These are phyloP conservation scores for Sugiyamaella floridensis DNA, from an alignment of 805 yeast genomes.

Conservation along the genomic window DNA sequence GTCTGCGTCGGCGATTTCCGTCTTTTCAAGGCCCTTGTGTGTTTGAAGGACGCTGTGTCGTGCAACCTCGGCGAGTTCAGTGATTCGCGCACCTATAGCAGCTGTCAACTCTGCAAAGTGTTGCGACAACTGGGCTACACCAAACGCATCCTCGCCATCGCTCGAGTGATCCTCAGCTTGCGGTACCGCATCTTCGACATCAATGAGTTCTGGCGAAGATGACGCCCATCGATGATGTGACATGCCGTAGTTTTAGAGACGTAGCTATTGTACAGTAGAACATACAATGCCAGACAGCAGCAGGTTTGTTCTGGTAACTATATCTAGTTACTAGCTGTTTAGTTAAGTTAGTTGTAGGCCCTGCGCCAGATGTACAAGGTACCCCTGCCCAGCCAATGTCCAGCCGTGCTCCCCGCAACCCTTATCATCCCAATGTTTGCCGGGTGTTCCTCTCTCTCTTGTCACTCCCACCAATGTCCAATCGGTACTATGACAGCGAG, in stretches of 20 bases:
- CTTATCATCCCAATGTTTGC: background rate
- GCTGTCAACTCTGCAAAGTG: conserved; percentile 8
- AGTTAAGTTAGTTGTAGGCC: too few relatives aligned
- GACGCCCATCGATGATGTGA: background rate
- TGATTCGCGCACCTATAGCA: conserved; percentile 14
- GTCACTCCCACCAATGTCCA: conserved; percentile 1
- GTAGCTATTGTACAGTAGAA: too few relatives aligned
- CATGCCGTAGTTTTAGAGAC: too few relatives aligned
- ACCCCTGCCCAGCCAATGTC: background rate
- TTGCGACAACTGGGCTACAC: conserved; percentile 5
- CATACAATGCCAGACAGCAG: background rate
- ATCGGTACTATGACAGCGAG: conserved; percentile 3
- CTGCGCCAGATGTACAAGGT: too few relatives aligned
- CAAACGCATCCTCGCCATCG: conserved; percentile 7
- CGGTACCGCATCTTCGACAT: background rate
- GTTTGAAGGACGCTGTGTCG: conserved; percentile 13
- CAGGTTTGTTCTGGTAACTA: too few relatives aligned
- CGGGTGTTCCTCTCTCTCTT: background rate
- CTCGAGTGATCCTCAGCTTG: conserved; percentile 2
- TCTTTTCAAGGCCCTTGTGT: conserved; percentile 7
- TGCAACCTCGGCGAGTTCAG: conserved; percentile 16
- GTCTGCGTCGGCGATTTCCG: conserved; percentile 18
- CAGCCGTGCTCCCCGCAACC: background rate
- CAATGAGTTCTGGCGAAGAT: background rate
- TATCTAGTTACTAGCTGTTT: background rate